Conservation (phyloP, 208 protist species). For the Wallacemonas sp. region DNA sequence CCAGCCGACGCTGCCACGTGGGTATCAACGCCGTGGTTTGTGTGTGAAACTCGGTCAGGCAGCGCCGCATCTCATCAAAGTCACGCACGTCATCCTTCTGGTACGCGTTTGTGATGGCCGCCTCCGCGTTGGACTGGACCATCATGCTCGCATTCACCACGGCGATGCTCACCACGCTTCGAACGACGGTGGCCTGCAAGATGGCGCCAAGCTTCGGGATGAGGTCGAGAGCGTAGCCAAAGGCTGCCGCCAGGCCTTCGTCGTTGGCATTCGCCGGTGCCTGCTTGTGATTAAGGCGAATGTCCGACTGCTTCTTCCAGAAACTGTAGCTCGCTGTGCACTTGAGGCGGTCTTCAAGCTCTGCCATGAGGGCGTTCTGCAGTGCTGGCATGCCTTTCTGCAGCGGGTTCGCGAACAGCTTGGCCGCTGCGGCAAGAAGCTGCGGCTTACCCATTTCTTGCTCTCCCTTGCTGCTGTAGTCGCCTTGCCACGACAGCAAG, state of each 20-base stretch:
- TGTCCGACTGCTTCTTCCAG: slow-evolving; percentile 65
- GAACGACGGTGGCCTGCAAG: slow-evolving; percentile 65
- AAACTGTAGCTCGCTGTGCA: slow-evolving; percentile 44
- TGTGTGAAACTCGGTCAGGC: slow-evolving; percentile 54
- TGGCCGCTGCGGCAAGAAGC: slow-evolving; percentile 60
- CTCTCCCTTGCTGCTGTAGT: slow-evolving; percentile 45
- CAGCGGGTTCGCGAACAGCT: slow-evolving; percentile 66
- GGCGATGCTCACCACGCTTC: slow-evolving; percentile 77
- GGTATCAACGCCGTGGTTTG: slow-evolving; percentile 50
- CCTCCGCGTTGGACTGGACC: slow-evolving; percentile 61
- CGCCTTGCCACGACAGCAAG: slow-evolving; percentile 72
- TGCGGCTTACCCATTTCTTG: slow-evolving; percentile 69
- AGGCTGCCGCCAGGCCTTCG: slow-evolving; percentile 49
- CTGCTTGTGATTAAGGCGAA: slow-evolving; percentile 20
- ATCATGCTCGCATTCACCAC: slow-evolving; percentile 59
- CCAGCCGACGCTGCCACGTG: slow-evolving; percentile 63
- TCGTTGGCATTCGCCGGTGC: slow-evolving; percentile 9
- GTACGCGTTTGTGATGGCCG: slow-evolving; percentile 48
- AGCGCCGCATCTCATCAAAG: slow-evolving; percentile 54
- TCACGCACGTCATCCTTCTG: slow-evolving; percentile 42
- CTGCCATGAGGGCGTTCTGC: slow-evolving; percentile 50
- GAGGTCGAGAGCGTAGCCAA: slow-evolving; percentile 65
- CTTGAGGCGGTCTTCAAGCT: slow-evolving; percentile 62
- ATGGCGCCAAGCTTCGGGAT: slow-evolving; percentile 63
- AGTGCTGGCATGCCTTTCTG: slow-evolving; percentile 80